Percentiles rank a stretch among this genome's conserved stretches.
Evolutionary conservation across 2,329 filamentous ascomycete species (phyloP).

Genomic region (Ophioceras dolichostomum): DNA sequence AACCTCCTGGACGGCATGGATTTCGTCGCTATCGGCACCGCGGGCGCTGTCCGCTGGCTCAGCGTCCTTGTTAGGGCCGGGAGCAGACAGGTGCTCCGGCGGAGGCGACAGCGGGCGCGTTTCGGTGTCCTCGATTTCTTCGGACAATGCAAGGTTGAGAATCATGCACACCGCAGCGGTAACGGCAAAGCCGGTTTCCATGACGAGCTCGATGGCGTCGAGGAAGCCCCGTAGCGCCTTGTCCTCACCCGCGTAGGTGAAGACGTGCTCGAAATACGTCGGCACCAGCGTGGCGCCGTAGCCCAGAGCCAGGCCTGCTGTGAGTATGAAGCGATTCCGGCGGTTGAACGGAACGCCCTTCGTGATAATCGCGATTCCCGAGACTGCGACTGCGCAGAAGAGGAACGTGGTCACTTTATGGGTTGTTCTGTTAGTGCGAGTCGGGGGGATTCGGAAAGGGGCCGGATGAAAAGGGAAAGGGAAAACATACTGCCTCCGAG

Average conservation of each 20-base stretch:
- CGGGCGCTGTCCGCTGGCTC: neutral
- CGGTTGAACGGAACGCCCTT: slow-evolving; percentile 61
- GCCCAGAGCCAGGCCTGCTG: slow-evolving; percentile 60
- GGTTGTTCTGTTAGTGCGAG: no score
- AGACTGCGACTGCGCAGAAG: slow-evolving; percentile 64
- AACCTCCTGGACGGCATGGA: neutral
- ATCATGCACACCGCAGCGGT: slow-evolving; percentile 61
- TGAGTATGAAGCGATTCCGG: slow-evolving; percentile 71
- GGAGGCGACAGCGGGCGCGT: slow-evolving; percentile 3
- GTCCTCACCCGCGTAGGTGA: slow-evolving; percentile 60
- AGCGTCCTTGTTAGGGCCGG: neutral
- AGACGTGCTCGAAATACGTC: slow-evolving; percentile 57
- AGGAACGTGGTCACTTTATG: slow-evolving; percentile 69
- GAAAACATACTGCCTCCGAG: slow-evolving; percentile 43
- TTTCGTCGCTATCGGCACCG: neutral
- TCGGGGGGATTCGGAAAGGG: no score
- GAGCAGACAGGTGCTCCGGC: slow-evolving; percentile 1
- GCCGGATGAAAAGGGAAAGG: neutral
- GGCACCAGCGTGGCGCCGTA: slow-evolving; percentile 58
- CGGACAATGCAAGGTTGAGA: slow-evolving; percentile 60
- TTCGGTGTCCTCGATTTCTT: slow-evolving; percentile 63
- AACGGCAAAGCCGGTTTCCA: slow-evolving; percentile 65
- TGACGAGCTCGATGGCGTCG: slow-evolving; percentile 59
- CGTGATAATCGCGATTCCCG: slow-evolving; percentile 64
- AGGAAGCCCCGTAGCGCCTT: slow-evolving; percentile 58